Percentiles rank a stretch among this genome's conserved stretches.
Conservation (phyloP, 768 basidiomycete genomes). For the Dictyophora rubrovolvata region DNA sequence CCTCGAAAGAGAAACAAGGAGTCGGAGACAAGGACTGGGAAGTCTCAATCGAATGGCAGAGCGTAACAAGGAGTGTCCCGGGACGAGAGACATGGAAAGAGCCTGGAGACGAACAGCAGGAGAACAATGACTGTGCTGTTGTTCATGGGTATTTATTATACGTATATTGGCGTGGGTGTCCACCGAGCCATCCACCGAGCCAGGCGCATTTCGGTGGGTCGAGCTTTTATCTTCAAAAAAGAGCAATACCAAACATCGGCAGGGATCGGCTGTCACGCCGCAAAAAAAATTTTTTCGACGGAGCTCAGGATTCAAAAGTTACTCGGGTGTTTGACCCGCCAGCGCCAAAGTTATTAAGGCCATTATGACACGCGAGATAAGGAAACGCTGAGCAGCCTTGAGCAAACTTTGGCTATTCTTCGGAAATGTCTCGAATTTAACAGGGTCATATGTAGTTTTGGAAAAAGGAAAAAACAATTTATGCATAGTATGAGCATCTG, state of each 20-base stretch:
- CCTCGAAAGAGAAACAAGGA: neutral
- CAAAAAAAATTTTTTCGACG: neutral
- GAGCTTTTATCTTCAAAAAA: neutral
- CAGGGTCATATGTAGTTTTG: too few relatives aligned
- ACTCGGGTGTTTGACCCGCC: neutral
- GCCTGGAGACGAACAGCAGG: neutral
- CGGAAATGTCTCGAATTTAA: too few relatives aligned
- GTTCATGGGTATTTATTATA: neutral
- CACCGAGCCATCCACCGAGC: slow-evolving; percentile 53
- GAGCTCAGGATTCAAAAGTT: neutral
- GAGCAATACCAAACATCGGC: neutral
- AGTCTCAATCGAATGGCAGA: neutral
- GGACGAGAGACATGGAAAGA: neutral
- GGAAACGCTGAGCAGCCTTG: neutral
- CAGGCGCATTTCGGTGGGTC: slow-evolving; percentile 12
- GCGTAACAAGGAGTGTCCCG: neutral
- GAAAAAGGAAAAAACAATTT: too few relatives aligned
- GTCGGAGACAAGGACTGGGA: neutral
- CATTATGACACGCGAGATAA: neutral
- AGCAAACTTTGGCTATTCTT: too few relatives aligned
- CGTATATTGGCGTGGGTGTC: slow-evolving; percentile 16
- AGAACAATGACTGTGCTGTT: neutral
- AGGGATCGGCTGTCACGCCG: neutral
- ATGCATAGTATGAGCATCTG: too few relatives aligned
- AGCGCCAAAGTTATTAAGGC: neutral